These are phyloP conservation scores for Scheffersomyces cryptocercus DNA, from an alignment of 1,139 yeast genomes.

Conservation along the genomic window DNA sequence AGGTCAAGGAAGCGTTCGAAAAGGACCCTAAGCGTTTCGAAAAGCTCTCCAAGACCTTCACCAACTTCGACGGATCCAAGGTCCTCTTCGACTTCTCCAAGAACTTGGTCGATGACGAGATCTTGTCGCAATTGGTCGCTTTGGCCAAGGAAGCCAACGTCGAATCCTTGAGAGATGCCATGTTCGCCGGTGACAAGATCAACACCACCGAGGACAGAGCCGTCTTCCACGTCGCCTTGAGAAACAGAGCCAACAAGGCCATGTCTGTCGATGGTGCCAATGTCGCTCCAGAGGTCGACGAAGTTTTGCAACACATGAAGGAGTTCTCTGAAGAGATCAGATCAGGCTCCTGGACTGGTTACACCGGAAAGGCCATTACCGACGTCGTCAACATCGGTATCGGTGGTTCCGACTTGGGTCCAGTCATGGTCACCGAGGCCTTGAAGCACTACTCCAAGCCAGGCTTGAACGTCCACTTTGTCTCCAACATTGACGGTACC, in stretches of 20 bases:
- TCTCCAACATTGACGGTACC: conserved; percentile 97
- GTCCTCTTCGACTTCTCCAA: conserved; percentile 93
- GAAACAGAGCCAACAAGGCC: conserved; percentile 82
- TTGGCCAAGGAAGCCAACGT: conserved; percentile 91
- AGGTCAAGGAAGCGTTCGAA: conserved; percentile 75
- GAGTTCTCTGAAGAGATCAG: conserved; percentile 88
- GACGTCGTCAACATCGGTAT: conserved; percentile 97
- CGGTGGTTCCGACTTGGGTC: conserved; percentile 98
- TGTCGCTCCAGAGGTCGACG: conserved; percentile 87
- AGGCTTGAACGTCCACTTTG: conserved; percentile 82
- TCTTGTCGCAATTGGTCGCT: conserved; percentile 62
- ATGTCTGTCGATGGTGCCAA: conserved; percentile 89
- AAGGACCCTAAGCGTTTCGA: conserved; percentile 73
- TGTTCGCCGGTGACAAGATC: conserved; percentile 92
- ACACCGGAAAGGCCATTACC: conserved; percentile 90
- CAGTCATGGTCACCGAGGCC: conserved; percentile 99
- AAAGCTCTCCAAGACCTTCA: conserved; percentile 74
- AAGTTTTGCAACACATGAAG: conserved; percentile 92
- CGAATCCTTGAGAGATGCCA: conserved; percentile 81
- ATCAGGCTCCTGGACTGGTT: conserved; percentile 95
- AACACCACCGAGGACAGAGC: conserved; percentile 96
- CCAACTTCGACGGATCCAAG: conserved; percentile 82
- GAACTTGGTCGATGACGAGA: conserved; percentile 86
- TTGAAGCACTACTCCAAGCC: conserved; percentile 83
- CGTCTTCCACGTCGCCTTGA: conserved; percentile 92